A percentile compares a stretch with the other conserved stretches of the same genome.
phyloP scores from a whole-genome alignment of 2,329 filamentous ascomycete species.

The Penicillium sp. region DNA sequence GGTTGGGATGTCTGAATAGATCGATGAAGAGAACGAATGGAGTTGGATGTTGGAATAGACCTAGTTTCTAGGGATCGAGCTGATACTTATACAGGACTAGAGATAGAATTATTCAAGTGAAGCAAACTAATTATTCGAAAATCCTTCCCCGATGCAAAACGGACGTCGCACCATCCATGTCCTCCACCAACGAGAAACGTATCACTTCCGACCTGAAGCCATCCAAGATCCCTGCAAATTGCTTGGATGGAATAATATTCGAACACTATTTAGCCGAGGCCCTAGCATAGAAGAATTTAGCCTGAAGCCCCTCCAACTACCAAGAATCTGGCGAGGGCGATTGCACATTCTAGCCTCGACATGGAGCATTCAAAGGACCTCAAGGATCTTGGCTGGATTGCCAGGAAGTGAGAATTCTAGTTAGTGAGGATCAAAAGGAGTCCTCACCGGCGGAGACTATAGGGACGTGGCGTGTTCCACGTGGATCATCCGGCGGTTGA shows the following conservation, averaged over 20 bases:
- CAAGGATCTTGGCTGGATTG: not conserved
- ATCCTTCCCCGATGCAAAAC: slow-evolving; percentile 1
- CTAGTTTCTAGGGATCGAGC: not conserved
- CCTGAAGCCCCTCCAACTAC: not conserved
- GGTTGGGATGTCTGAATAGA: not conserved
- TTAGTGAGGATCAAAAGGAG: not conserved
- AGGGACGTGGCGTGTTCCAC: not conserved
- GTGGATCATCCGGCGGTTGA: not conserved
- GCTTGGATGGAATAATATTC: not conserved
- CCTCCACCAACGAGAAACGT: not conserved
- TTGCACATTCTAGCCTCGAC: not conserved
- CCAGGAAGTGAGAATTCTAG: not conserved
- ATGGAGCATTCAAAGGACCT: not conserved
- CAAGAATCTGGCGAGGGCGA: not conserved
- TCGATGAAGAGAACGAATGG: not conserved
- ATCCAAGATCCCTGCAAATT: not conserved
- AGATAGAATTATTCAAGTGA: not conserved
- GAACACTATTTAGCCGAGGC: not conserved
- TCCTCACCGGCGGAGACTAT: not conserved
- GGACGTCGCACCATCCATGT: slow-evolving; percentile 1
- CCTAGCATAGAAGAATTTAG: not conserved
- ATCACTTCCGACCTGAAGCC: not conserved
- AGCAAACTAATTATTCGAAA: not conserved
- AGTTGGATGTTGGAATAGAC: not conserved
- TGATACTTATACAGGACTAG: not conserved